A percentile compares a stretch with the other conserved stretches of the same genome.
These are phyloP conservation scores for Croton setiger DNA, from an alignment of 441 rosid genomes.

Conservation along the genomic window DNA sequence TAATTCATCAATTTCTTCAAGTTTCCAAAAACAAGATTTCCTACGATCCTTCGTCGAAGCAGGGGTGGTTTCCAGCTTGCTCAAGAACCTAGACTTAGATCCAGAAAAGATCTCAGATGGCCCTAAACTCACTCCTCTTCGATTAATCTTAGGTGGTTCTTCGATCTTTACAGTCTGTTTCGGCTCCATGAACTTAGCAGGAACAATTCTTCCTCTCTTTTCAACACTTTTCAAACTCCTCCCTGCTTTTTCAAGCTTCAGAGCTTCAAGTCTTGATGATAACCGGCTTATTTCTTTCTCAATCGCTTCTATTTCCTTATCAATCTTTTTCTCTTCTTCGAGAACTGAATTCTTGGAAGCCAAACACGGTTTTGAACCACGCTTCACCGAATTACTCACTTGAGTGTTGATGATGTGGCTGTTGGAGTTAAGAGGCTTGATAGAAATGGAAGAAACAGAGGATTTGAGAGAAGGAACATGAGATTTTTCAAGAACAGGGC, in stretches of 20 bases:
- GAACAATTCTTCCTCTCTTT: slow-evolving; percentile 53
- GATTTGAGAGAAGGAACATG: slow-evolving; percentile 34
- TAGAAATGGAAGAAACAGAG: slow-evolving; percentile 19
- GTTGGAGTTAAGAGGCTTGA: slow-evolving; percentile 42
- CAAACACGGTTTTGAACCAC: slow-evolving; percentile 11
- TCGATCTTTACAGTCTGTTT: slow-evolving; percentile 44
- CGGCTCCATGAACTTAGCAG: slow-evolving; percentile 75
- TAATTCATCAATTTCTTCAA: slow-evolving; percentile 67
- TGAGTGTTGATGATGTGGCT: slow-evolving; percentile 18
- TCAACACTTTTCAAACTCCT: slow-evolving; percentile 41
- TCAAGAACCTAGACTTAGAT: slow-evolving; percentile 33
- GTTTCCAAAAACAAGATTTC: slow-evolving; percentile 86
- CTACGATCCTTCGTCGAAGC: slow-evolving; percentile 63
- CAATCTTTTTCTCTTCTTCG: slow-evolving; percentile 48
- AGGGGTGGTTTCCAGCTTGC: slow-evolving; percentile 55
- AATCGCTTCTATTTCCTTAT: slow-evolving; percentile 68
- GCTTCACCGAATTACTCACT: slow-evolving; percentile 25
- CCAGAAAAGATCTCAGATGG: slow-evolving; percentile 72
- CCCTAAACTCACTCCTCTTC: slow-evolving; percentile 83
- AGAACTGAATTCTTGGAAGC: slow-evolving; percentile 20
- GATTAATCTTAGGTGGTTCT: slow-evolving; percentile 37
- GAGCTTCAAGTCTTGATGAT: slow-evolving; percentile 64
- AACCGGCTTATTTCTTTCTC: slow-evolving; percentile 69
- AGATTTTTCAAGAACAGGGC: slow-evolving; percentile 37
- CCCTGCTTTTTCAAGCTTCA: slow-evolving; percentile 64